phyloP scores from a whole-genome alignment of 2,329 filamentous ascomycete species.

The Pseudogymnoascus sp. region DNA sequence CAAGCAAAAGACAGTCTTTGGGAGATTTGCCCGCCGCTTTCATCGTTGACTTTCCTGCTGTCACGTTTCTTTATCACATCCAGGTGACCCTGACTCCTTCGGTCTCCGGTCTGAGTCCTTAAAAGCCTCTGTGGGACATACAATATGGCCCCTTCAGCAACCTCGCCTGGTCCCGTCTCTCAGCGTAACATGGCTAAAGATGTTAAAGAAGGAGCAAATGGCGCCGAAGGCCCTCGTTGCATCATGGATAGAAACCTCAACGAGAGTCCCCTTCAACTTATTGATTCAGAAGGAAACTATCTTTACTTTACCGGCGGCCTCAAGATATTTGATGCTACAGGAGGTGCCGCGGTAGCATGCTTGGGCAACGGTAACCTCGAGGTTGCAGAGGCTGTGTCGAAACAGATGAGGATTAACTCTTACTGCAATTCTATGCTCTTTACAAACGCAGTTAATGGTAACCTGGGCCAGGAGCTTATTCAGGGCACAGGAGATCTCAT shows the following conservation, averaged over 20 bases:
- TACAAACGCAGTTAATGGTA: constrained; percentile 44
- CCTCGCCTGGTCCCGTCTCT: neutral
- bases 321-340: constrained; percentile 62
- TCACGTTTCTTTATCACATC: neutral
- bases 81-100: neutral
- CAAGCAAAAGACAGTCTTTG: neutral
- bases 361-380: constrained; percentile 60
- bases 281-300: constrained; percentile 23
- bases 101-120: neutral
- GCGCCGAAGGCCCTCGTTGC: neutral
- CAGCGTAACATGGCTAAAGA: neutral
- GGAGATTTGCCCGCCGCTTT: neutral
- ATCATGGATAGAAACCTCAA: constrained; percentile 25
- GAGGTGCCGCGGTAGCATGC: constrained; percentile 65
- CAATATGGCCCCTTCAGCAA: constrained; percentile 1
- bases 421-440: constrained; percentile 57
- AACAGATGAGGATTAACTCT: constrained; percentile 48
- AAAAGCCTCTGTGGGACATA: neutral
- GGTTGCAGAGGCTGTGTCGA: constrained; percentile 51
- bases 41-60: neutral
- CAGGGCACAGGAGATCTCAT: constrained; percentile 38
- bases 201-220: neutral
- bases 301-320: constrained; percentile 37
- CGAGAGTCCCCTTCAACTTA: constrained; percentile 24
- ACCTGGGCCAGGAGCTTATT: constrained; percentile 36